Conservation (phyloP, 257 asterid species). For the Scutellaria baicalensis region DNA sequence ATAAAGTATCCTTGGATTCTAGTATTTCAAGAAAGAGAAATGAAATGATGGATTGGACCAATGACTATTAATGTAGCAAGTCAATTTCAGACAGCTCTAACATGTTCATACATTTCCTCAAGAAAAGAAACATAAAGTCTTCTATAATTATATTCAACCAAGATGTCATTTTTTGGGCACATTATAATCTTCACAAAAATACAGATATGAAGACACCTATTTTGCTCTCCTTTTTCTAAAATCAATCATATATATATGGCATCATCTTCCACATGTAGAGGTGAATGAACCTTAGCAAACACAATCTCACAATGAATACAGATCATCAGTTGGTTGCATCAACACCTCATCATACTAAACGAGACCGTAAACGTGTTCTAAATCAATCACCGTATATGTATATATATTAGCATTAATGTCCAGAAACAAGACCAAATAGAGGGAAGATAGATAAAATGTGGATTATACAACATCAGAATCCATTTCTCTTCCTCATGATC, state of each 20-base stretch:
- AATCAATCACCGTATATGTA: background rate
- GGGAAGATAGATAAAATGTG: slow-evolving; percentile 14
- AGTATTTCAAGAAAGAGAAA: background rate
- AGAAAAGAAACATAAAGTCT: background rate
- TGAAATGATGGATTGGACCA: background rate
- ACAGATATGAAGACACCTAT: background rate
- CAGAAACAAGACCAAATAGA: slow-evolving; percentile 20
- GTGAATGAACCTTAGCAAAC: background rate
- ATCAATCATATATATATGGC: no score
- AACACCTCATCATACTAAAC: background rate
- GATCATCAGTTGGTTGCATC: no score
- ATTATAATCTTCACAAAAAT: background rate
- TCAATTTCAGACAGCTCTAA: no score
- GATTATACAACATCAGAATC: slow-evolving; percentile 16
- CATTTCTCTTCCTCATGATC: slow-evolving; percentile 16
- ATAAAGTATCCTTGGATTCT: slow-evolving; percentile 8
- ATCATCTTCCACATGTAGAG: background rate
- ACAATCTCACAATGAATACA: background rate
- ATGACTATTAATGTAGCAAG: no score
- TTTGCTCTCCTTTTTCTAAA: no score
- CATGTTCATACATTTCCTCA: no score
- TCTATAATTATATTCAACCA: background rate
- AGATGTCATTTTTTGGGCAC: background rate
- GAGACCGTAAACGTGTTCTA: background rate
- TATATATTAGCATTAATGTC: slow-evolving; percentile 10